Evolutionary conservation across 2,329 filamentous ascomycete genomes (phyloP).

Genomic region (Colletotrichum sansevieriae): DNA sequence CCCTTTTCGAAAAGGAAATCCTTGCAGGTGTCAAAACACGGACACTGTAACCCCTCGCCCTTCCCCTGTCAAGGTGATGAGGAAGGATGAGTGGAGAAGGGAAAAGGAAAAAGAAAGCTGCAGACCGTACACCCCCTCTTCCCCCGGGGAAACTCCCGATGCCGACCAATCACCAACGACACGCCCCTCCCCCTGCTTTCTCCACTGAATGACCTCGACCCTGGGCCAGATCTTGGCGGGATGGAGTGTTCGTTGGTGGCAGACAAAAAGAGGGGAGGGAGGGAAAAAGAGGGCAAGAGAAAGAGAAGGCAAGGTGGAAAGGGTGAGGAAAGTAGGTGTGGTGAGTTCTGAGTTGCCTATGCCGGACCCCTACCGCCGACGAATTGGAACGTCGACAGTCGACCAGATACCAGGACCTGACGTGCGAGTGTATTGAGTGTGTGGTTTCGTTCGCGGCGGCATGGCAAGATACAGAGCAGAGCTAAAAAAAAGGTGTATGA

Average conservation of each 20-base stretch:
- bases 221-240: constrained; percentile 13
- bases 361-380: no score
- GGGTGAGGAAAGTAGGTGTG: no score
- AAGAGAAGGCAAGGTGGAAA: not conserved
- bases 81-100: not conserved
- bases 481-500: not conserved
- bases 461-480: not conserved
- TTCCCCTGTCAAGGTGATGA: not conserved
- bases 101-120: not conserved
- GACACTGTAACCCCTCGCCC: constrained; percentile 15
- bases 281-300: not conserved
- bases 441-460: no score
- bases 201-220: not conserved
- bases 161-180: not conserved
- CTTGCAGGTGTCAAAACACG: constrained; percentile 6
- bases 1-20: not conserved
- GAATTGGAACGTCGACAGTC: no score
- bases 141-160: not conserved
- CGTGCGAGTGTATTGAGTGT: no score
- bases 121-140: no score
- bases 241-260: not conserved
- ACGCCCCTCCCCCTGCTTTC: not conserved
- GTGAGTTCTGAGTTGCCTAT: no score
- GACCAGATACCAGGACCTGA: no score
- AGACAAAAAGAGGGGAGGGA: no score